Evolutionary conservation across 768 basidiomycete genomes (phyloP).

Genomic region (Kwoniella dendrophila): DNA sequence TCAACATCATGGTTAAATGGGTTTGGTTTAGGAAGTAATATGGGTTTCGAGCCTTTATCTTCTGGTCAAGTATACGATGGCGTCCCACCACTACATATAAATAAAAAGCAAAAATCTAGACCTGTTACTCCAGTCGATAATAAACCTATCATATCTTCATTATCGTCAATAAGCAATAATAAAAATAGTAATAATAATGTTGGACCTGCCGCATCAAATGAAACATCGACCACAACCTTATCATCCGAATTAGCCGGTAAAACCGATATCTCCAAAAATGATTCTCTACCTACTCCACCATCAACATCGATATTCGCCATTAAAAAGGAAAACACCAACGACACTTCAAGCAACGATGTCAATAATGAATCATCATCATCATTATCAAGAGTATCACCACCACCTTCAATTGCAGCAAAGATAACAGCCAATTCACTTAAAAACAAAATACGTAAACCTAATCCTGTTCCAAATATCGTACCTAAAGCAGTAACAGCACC

Average conservation of each 20-base stretch:
- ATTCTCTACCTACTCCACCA: too few relatives aligned
- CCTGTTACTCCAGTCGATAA: background rate
- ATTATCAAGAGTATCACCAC: background rate
- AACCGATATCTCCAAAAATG: too few relatives aligned
- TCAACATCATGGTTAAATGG: too few relatives aligned
- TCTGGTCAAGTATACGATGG: slow-evolving; percentile 21
- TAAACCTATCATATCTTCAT: background rate
- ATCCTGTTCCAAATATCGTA: background rate
- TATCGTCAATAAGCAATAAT: background rate
- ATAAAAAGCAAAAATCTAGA: background rate
- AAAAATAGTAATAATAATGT: too few relatives aligned
- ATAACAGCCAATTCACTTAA: background rate
- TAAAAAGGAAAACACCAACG: too few relatives aligned
- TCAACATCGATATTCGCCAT: too few relatives aligned
- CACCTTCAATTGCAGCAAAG: background rate
- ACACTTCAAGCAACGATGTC: background rate
- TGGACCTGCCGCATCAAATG: too few relatives aligned
- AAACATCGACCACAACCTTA: too few relatives aligned
- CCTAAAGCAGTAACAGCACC: slow-evolving; percentile 13
- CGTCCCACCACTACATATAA: background rate
- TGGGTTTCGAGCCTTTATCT: slow-evolving; percentile 12
- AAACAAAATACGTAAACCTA: slow-evolving; percentile 3
- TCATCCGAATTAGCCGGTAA: too few relatives aligned
- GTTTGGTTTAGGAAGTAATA: background rate
- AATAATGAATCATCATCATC: background rate